Evolutionary conservation across 441 rosid genomes (phyloP).

Genomic region (Pelargonium fulgidum): DNA sequence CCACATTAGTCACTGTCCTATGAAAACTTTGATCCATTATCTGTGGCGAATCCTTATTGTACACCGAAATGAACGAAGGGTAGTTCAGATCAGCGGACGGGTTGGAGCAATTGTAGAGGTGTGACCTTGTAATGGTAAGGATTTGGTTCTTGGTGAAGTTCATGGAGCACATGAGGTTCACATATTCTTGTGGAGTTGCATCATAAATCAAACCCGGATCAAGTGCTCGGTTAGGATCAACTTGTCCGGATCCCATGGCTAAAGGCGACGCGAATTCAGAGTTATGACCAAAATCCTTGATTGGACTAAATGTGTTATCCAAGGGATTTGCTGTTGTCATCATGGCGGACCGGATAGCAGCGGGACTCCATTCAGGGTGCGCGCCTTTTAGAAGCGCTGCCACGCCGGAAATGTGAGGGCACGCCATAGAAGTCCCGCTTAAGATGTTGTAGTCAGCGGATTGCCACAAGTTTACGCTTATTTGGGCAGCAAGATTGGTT

Average conservation of each 20-base stretch:
- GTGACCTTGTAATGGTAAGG: conserved; percentile 31
- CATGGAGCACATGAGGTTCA: conserved; percentile 37
- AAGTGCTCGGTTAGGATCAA: conserved; percentile 40
- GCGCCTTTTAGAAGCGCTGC: conserved; percentile 34
- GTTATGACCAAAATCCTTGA: conserved; percentile 29
- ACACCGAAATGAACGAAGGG: conserved; percentile 42
- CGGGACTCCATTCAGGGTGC: conserved; percentile 38
- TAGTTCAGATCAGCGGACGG: conserved; percentile 41
- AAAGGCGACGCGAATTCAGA: conserved; percentile 32
- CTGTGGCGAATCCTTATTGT: conserved; percentile 14
- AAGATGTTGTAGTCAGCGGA: conserved; percentile 22
- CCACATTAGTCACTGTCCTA: conserved; percentile 38
- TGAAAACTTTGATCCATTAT: conserved; percentile 10
- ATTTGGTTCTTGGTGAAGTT: conserved; percentile 37
- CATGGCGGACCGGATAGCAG: conserved; percentile 37
- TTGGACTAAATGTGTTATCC: conserved; percentile 31
- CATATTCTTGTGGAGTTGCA: conserved; percentile 37
- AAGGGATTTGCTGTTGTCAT: conserved; percentile 33
- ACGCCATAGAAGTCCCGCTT: conserved; percentile 42
- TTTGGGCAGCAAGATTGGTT: not conserved
- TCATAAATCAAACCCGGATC: conserved; percentile 53
- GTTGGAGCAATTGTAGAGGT: conserved; percentile 22
- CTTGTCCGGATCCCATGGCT: conserved; percentile 44
- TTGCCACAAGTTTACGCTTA: conserved; percentile 16
- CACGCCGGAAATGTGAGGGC: conserved; percentile 34